These are phyloP conservation scores for Hordeum pubiflorum DNA, from an alignment of 202 grass and related monocot species.

Conservation along the genomic window DNA sequence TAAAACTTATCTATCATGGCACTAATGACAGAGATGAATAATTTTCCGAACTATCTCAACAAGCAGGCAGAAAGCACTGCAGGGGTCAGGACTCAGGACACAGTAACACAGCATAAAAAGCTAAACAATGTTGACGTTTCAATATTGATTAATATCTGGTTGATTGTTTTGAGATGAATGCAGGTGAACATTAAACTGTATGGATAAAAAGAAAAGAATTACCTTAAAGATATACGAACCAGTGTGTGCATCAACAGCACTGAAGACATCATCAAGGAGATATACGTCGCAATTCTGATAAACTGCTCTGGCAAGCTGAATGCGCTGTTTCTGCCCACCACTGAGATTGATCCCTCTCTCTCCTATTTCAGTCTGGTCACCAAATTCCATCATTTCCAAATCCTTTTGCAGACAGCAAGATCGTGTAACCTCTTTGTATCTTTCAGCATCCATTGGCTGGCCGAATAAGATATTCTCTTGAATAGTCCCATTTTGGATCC, in stretches of 20 bases:
- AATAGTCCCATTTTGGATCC: constrained; percentile 64
- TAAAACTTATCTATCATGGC: background rate
- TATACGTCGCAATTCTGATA: constrained; percentile 65
- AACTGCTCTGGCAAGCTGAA: constrained; percentile 63
- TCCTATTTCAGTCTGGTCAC: constrained; percentile 66
- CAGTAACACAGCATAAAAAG: background rate
- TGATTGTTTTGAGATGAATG: background rate
- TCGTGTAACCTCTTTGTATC: constrained; percentile 38
- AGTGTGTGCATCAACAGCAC: constrained; percentile 74
- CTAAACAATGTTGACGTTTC: background rate
- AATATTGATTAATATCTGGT: background rate
- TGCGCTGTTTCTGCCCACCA: constrained; percentile 63
- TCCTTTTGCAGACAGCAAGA: constrained; percentile 59
- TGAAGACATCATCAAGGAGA: constrained; percentile 68
- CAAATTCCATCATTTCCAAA: constrained; percentile 53
- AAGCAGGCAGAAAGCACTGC: background rate
- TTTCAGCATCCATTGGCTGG: constrained; percentile 32
- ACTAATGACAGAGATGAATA: background rate
- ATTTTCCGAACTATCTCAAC: background rate
- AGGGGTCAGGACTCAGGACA: background rate
- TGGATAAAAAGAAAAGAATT: background rate
- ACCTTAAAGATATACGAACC: constrained; percentile 66
- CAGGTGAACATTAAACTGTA: background rate
- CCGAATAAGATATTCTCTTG: constrained; percentile 63
- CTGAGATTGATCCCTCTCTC: constrained; percentile 74